phyloP scores from a whole-genome alignment of 805 yeast genomes.

The Candida montana region DNA sequence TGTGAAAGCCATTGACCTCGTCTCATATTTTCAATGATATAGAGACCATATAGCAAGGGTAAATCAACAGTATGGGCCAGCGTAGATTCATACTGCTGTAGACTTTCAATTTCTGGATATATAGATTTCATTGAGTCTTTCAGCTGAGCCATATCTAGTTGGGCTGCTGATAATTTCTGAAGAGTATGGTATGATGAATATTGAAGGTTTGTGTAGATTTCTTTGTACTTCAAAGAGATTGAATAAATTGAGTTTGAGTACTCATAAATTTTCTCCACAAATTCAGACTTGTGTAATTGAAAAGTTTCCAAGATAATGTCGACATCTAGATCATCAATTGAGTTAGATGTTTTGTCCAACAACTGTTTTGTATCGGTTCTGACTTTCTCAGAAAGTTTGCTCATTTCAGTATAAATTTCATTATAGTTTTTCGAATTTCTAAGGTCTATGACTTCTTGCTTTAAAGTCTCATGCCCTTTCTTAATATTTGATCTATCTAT shows the following conservation, averaged over 20 bases:
- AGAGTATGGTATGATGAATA: conserved; percentile 12
- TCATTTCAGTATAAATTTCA: conserved; percentile 17
- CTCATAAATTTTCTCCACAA: conserved; percentile 28
- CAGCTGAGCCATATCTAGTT: conserved; percentile 17
- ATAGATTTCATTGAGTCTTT: conserved; percentile 20
- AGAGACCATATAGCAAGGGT: conserved; percentile 69
- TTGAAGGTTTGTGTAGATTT: conserved; percentile 28
- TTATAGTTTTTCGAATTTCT: conserved; percentile 18
- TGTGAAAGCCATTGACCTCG: conserved; percentile 49
- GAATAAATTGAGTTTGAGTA: conserved; percentile 32
- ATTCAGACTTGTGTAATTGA: conserved; percentile 21
- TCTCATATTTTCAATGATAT: conserved; percentile 55
- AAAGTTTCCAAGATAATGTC: conserved; percentile 22
- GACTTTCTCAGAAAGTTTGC: conserved; percentile 14
- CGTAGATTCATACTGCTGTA: conserved; percentile 22
- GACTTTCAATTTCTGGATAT: conserved; percentile 16
- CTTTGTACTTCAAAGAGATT: conserved; percentile 28
- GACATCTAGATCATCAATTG: conserved; percentile 16
- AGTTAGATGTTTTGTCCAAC: conserved; percentile 9
- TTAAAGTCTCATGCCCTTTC: conserved; percentile 35
- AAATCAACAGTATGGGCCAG: conserved; percentile 49
- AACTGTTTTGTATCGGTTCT: conserved; percentile 21
- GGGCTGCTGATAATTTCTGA: conserved; percentile 15
- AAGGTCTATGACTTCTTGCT: conserved; percentile 32
- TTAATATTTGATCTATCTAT: conserved; percentile 33